phyloP scores from a whole-genome alignment of 2,329 filamentous ascomycete genomes.

The Tolypocladium amazonense region DNA sequence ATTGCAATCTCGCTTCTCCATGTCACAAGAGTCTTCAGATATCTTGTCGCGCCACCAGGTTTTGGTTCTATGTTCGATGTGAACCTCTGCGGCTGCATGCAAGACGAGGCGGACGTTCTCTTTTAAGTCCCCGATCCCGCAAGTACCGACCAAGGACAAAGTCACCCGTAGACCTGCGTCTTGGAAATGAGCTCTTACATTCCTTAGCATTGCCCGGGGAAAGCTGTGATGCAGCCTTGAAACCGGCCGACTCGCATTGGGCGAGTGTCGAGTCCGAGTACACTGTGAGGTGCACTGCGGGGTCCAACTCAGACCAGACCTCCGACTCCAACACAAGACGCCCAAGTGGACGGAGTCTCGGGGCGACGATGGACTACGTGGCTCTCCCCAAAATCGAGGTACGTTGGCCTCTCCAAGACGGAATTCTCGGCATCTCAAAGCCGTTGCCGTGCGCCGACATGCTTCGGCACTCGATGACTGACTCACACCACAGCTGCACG shows the following conservation, averaged over 20 bases:
- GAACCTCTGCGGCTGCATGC: not conserved
- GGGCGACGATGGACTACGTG: conserved; percentile 28
- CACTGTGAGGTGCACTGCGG: not conserved
- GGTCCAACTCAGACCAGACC: not conserved
- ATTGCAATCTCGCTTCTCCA: conserved; percentile 17
- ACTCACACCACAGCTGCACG: conserved; percentile 50
- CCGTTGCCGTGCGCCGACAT: not conserved
- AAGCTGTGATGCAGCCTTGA: not conserved
- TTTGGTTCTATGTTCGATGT: conserved; percentile 11
- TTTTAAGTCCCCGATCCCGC: not conserved
- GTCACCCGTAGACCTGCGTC: not conserved
- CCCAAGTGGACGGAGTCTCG: not conserved
- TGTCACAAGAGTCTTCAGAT: conserved; percentile 15
- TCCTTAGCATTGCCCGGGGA: not conserved
- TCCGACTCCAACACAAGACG: too few species aligned
- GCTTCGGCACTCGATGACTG: not conserved
- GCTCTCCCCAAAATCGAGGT: conserved; percentile 48
- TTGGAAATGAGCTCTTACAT: not conserved
- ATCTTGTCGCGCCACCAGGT: conserved; percentile 13
- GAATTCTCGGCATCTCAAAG: not conserved
- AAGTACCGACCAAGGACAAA: not conserved
- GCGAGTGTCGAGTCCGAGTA: not conserved
- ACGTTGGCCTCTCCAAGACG: conserved; percentile 1
- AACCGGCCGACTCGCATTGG: not conserved
- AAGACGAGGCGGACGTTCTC: not conserved